Evolutionary conservation across 1,139 yeast genomes (phyloP).

Genomic region (Candida tunisiensis): DNA sequence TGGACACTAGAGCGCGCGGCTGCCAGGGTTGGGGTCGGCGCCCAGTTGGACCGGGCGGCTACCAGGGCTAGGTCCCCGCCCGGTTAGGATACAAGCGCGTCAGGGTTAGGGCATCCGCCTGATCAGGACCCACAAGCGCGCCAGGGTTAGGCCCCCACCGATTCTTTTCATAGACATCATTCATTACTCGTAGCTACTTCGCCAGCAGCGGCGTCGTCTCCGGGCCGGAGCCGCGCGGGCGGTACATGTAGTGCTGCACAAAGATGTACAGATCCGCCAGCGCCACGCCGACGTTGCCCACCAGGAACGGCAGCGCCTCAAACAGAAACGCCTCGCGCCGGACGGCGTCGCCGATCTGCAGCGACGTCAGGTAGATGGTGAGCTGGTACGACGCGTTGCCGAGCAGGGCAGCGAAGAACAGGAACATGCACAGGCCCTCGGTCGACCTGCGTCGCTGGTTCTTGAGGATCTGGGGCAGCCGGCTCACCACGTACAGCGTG

Average conservation of each 20-base stretch:
- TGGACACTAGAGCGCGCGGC: too few relatives aligned
- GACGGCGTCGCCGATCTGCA: constrained; percentile 34
- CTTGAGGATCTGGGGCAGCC: constrained; percentile 73
- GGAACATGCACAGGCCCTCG: constrained; percentile 63
- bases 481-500: constrained; percentile 50
- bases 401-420: constrained; percentile 60
- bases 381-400: constrained; percentile 70
- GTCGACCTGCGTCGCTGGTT: constrained; percentile 67
- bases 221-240: constrained; percentile 3
- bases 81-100: too few relatives aligned
- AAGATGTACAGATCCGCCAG: constrained; percentile 57
- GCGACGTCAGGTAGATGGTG: constrained; percentile 39
- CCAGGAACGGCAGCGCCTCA: constrained; percentile 61
- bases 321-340: constrained; percentile 32
- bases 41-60: too few relatives aligned
- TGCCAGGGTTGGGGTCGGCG: too few relatives aligned
- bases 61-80: too few relatives aligned
- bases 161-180: neutral
- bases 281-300: constrained; percentile 72
- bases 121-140: neutral
- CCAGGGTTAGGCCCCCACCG: neutral
- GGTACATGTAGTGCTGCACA: constrained; percentile 29
- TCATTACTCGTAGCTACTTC: neutral
- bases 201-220: neutral
- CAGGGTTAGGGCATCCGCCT: neutral